Base-by-base conservation (phyloP, 208 protist species). In the Kentomonas sorsogonicus region DNA sequence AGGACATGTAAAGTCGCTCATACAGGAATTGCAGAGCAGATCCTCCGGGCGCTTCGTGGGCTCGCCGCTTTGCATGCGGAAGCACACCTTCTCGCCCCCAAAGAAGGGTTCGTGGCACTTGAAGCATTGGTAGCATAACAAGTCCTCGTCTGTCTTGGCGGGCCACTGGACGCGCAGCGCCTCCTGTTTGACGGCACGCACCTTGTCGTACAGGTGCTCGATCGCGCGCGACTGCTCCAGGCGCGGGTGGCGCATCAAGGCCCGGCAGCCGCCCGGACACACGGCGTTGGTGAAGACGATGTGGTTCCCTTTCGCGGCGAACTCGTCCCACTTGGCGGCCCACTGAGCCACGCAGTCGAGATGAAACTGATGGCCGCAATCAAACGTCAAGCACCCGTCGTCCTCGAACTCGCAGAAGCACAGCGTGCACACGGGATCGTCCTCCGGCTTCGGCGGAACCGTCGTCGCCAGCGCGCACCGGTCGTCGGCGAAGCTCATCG, bases 361-460 rank as follows among this genome's bases (percentile, higher is more conserved):
- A 60, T 94, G 88, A 44, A 94, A 91, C 40, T 66, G 53, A 54
- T 94, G 88, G 2, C 88, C 84, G 56, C 88, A 94, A 60, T 94
- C 88, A 0, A 94, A 61, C 18, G 81, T 89, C 3, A 94, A 27
- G 51, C 88, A 79, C 23, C 73, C 72, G 1, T 64, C 73, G 29
- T 77, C 72, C 20, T 90, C 83, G 45, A 91, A 86, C 55, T 89
- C 82, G 46, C 82, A 90, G 52, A 91, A 61, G 70, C 87, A 94
- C 54, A 94, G 66, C 11, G 69, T 71, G 61, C 87, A 94, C 36
- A 72, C 46, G 36, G 53, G 43, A 41, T 75, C 79, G 16, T 71
- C 62, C 11, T 86, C 79, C 40, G 52, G 48, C 22, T 74, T 56
- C n/a, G n/a, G n/a, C n/a, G n/a, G n/a, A n/a, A n/a, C n/a, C n/a